Percentiles rank a stretch among this genome's conserved stretches.
Conservation (phyloP, 331 rosid species). For the Arachis monticola region DNA sequence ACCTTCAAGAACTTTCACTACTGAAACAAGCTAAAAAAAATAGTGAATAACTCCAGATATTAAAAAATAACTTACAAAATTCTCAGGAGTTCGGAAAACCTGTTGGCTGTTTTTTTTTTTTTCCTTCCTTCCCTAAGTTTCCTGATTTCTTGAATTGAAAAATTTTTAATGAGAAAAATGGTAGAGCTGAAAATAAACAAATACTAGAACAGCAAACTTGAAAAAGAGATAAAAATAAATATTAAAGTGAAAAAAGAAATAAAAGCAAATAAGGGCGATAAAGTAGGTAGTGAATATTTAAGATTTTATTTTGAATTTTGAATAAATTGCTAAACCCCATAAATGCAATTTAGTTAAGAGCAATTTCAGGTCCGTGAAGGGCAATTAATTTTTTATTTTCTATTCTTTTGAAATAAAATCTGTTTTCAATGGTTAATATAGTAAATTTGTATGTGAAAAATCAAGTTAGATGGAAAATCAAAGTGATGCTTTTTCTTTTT, state of each 20-base stretch:
- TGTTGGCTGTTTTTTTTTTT: conserved; percentile 58
- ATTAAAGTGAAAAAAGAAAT: background rate
- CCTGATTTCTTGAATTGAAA: conserved; percentile 56
- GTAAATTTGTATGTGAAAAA: conserved; percentile 29
- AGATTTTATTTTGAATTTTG: conserved; percentile 30
- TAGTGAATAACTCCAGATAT: conserved; percentile 50
- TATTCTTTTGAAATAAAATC: background rate
- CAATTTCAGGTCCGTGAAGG: conserved; percentile 67
- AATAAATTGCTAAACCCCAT: conserved; percentile 59
- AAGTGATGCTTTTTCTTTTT: conserved; percentile 37
- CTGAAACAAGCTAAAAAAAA: conserved; percentile 32
- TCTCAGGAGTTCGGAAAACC: conserved; percentile 41
- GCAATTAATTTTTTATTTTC: conserved; percentile 30
- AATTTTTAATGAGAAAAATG: conserved; percentile 31
- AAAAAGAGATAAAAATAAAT: background rate
- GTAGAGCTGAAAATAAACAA: conserved; percentile 35
- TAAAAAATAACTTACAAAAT: conserved; percentile 49
- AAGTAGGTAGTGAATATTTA: conserved; percentile 42
- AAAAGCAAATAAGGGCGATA: conserved; percentile 27
- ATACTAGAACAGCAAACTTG: conserved; percentile 25
- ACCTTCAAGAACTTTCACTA: conserved; percentile 38
- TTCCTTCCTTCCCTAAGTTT: conserved; percentile 40
- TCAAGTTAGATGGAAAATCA: conserved; percentile 26
- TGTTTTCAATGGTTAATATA: conserved; percentile 38
- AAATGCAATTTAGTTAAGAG: conserved; percentile 63